Evolutionary conservation across 2,329 filamentous ascomycete genomes (phyloP).

Genomic region (Fusarium sp.): DNA sequence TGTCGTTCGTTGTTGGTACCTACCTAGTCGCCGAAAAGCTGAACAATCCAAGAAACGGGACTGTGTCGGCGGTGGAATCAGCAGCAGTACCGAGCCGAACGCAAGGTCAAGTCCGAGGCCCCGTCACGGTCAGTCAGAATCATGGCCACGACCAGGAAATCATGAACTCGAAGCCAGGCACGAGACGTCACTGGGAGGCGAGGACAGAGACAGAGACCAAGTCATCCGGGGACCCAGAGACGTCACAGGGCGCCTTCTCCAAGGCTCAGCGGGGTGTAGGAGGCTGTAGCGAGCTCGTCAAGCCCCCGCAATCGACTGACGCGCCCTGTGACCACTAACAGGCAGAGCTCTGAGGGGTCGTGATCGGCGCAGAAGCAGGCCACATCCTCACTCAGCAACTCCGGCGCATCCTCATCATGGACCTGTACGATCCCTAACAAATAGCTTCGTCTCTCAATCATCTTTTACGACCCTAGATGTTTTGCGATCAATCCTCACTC

Average conservation of each 20-base stretch:
- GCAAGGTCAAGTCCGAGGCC: slow-evolving; percentile 12
- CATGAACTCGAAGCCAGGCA: slow-evolving; percentile 5
- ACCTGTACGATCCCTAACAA: slow-evolving; percentile 5
- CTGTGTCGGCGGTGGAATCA: background rate
- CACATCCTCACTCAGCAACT: slow-evolving; percentile 23
- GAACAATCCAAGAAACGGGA: background rate
- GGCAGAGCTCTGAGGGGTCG: slow-evolving; percentile 10
- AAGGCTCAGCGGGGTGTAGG: slow-evolving; percentile 15
- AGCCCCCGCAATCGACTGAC: slow-evolving; percentile 34
- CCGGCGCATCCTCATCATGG: background rate
- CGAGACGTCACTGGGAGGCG: background rate
- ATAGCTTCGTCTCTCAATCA: background rate
- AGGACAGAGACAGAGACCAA: background rate
- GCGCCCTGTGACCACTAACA: slow-evolving; percentile 33
- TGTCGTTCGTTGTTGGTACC: background rate
- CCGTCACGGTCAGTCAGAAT: background rate
- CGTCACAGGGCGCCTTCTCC: slow-evolving; percentile 2
- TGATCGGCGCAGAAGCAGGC: slow-evolving; percentile 36
- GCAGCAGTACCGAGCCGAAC: background rate
- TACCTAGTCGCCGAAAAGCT: background rate
- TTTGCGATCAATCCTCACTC: background rate
- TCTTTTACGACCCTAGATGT: background rate
- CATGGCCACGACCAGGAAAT: background rate
- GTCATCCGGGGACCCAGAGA: background rate
- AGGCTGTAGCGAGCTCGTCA: background rate